These are phyloP conservation scores for Colletotrichum kahawae DNA, from an alignment of 2,329 filamentous ascomycete genomes.

Conservation along the genomic window DNA sequence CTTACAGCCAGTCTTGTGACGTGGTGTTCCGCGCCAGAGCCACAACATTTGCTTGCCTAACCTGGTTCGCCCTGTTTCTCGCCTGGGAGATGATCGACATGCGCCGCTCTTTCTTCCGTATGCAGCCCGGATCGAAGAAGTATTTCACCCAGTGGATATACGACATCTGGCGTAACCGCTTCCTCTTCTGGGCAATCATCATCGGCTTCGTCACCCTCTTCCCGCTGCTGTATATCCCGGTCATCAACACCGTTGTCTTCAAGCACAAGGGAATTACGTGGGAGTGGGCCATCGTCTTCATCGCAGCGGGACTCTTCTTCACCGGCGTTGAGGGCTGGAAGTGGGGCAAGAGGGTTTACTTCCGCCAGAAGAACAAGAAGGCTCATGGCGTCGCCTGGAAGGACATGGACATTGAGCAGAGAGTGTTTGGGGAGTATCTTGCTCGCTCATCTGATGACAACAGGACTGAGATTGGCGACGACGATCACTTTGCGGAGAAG, in stretches of 20 bases:
- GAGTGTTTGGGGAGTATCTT: slow-evolving; percentile 6
- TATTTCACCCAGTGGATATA: slow-evolving; percentile 64
- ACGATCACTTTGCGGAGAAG: not conserved
- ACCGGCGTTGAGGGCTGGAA: slow-evolving; percentile 56
- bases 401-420: slow-evolving; percentile 13
- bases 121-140: slow-evolving; percentile 60
- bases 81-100: slow-evolving; percentile 73
- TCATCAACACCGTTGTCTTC: slow-evolving; percentile 54
- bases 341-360: slow-evolving; percentile 45
- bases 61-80: slow-evolving; percentile 70
- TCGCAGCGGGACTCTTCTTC: slow-evolving; percentile 52
- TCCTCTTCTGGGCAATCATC: slow-evolving; percentile 53
- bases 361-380: slow-evolving; percentile 6
- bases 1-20: slow-evolving; percentile 53
- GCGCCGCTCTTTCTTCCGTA: slow-evolving; percentile 68
- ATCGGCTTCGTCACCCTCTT: slow-evolving; percentile 38
- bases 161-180: slow-evolving; percentile 57
- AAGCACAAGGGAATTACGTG: slow-evolving; percentile 44
- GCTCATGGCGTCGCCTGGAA: slow-evolving; percentile 1
- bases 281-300: slow-evolving; percentile 57
- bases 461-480: not conserved
- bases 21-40: slow-evolving; percentile 67
- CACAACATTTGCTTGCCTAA: slow-evolving; percentile 69
- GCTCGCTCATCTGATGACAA: not conserved
- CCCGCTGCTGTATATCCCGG: slow-evolving; percentile 51